A percentile compares a stretch with the other conserved stretches of the same genome.
phyloP scores from a whole-genome alignment of 371 early-diverging fungal genomes.

The Coemansia sp. region DNA sequence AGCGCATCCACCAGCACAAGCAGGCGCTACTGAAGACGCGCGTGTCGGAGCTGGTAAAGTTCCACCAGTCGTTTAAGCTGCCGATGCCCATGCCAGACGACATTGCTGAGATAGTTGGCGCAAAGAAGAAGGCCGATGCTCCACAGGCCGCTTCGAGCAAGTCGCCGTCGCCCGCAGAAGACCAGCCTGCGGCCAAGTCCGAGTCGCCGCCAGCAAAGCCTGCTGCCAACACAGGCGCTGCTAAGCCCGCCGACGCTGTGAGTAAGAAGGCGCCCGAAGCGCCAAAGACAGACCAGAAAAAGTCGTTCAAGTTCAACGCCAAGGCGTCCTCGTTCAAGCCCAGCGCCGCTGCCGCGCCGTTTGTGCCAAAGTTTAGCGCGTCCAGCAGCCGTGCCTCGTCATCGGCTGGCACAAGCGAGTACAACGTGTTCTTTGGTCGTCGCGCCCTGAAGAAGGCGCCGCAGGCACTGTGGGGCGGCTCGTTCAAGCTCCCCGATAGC shows the following conservation, averaged over 20 bases:
- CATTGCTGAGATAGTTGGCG: slow-evolving; percentile 30
- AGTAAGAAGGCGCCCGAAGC: not conserved
- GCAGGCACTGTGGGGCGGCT: slow-evolving; percentile 42
- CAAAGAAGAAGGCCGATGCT: slow-evolving; percentile 25
- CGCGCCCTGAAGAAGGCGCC: slow-evolving; percentile 37
- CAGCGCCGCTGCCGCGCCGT: slow-evolving; percentile 73
- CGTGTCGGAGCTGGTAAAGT: slow-evolving; percentile 76
- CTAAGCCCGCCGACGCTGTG: not conserved
- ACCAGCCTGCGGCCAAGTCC: not conserved
- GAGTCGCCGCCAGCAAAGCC: slow-evolving; percentile 1
- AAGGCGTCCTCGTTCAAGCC: slow-evolving; percentile 89
- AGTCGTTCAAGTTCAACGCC: slow-evolving; percentile 76
- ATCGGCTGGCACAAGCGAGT: slow-evolving; percentile 26
- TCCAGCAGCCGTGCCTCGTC: slow-evolving; percentile 42
- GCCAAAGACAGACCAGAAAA: slow-evolving; percentile 25
- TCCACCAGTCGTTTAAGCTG: slow-evolving; percentile 74
- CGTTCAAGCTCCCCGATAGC: slow-evolving; percentile 21
- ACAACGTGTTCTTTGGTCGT: slow-evolving; percentile 48
- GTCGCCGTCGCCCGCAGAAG: not conserved
- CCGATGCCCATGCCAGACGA: slow-evolving; percentile 48
- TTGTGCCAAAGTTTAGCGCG: slow-evolving; percentile 65
- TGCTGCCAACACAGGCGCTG: not conserved
- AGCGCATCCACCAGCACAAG: slow-evolving; percentile 75
- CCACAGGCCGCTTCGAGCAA: slow-evolving; percentile 1
- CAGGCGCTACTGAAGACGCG: slow-evolving; percentile 70